Percentiles rank a stretch among this genome's conserved stretches.
Evolutionary conservation across 495 filamentous ascomycete genomes (phyloP).

Genomic region (Daldinia concentrica): DNA sequence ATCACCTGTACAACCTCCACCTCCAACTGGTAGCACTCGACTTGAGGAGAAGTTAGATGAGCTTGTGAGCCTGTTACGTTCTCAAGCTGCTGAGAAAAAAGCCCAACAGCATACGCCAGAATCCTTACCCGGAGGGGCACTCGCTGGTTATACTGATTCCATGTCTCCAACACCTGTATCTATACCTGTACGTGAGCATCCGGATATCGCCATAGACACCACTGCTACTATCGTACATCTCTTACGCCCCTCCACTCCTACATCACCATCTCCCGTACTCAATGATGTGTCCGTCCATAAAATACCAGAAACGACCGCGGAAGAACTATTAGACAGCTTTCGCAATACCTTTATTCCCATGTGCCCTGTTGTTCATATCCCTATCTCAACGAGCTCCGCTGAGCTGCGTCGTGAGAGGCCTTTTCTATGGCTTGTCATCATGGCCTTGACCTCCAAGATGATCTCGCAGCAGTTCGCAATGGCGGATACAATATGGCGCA

Average conservation of each 20-base stretch:
- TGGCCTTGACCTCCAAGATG: conserved; percentile 30
- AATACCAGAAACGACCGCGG: conserved; percentile 15
- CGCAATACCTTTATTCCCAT: conserved; percentile 34
- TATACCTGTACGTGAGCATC: conserved; percentile 6
- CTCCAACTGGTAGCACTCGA: conserved; percentile 1
- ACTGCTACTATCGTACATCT: conserved; percentile 29
- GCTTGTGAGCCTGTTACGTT: conserved; percentile 37
- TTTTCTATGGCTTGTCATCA: conserved; percentile 45
- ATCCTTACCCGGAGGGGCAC: conserved; percentile 9
- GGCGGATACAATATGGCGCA: conserved; percentile 30
- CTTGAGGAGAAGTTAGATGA: conserved; percentile 46
- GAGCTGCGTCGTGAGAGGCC: conserved; percentile 40
- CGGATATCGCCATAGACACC: conserved; percentile 38
- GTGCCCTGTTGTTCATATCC: conserved; percentile 41
- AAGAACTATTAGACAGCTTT: conserved; percentile 42
- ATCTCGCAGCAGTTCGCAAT: conserved; percentile 30
- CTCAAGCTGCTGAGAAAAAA: conserved; percentile 31
- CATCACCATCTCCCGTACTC: conserved; percentile 15
- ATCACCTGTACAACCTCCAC: not conserved
- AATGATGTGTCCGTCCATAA: conserved; percentile 18
- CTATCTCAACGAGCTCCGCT: conserved; percentile 31
- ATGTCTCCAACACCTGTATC: conserved; percentile 9
- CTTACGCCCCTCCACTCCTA: conserved; percentile 18
- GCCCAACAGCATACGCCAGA: conserved; percentile 15
- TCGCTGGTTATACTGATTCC: conserved; percentile 7